A percentile compares a stretch with the other conserved stretches of the same genome.
Evolutionary conservation across 495 filamentous ascomycete species (phyloP).

Genomic region (Daldinia childiae): DNA sequence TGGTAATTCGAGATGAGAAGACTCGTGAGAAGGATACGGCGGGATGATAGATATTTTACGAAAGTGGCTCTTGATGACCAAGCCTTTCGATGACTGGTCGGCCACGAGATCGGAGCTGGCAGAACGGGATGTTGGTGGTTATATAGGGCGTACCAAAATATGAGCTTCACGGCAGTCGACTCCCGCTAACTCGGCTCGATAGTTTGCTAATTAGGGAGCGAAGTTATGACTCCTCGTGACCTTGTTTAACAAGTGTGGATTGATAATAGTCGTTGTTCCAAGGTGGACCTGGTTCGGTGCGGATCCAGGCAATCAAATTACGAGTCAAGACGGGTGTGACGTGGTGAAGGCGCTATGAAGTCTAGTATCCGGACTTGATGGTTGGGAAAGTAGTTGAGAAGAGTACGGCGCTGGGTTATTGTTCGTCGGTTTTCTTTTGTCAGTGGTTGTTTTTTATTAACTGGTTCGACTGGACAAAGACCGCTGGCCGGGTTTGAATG

Average conservation of each 20-base stretch:
- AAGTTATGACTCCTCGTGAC: conserved; percentile 44
- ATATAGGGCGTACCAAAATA: conserved; percentile 25
- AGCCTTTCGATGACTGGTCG: conserved; percentile 42
- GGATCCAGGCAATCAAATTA: conserved; percentile 40
- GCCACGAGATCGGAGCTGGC: conserved; percentile 36
- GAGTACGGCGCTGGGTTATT: conserved; percentile 28
- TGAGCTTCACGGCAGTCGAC: conserved; percentile 28
- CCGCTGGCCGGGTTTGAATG: conserved; percentile 31
- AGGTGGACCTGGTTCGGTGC: conserved; percentile 37
- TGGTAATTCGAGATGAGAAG: conserved; percentile 30
- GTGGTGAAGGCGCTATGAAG: conserved; percentile 58
- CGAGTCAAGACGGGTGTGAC: conserved; percentile 47
- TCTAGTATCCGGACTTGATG: conserved; percentile 50
- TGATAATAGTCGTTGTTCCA: conserved; percentile 33
- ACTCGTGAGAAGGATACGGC: conserved; percentile 48
- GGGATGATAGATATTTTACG: conserved; percentile 13
- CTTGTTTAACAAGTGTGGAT: conserved; percentile 32
- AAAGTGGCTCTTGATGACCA: conserved; percentile 39
- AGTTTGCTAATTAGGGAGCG: conserved; percentile 5
- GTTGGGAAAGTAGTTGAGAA: conserved; percentile 21
- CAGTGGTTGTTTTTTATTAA: conserved; percentile 38
- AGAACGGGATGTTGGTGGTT: conserved; percentile 35
- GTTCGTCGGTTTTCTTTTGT: conserved; percentile 39
- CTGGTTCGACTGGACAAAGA: conserved; percentile 40
- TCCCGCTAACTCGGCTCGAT: conserved; percentile 40